A percentile compares a stretch with the other conserved stretches of the same genome.
Conservation (phyloP, 768 basidiomycete species). For the Mycena belliarum region DNA sequence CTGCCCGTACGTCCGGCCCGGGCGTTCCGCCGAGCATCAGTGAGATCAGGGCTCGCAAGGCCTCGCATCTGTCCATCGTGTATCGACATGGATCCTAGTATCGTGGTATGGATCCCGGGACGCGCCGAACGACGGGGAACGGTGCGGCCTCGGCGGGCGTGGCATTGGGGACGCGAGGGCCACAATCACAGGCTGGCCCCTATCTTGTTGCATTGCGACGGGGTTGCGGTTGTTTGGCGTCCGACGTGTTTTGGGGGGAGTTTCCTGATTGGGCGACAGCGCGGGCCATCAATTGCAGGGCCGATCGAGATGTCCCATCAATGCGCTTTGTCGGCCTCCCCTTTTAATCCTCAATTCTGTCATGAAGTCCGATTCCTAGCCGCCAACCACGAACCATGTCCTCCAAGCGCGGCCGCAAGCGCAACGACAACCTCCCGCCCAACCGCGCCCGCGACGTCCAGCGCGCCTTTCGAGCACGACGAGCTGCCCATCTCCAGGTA, state of each 20-base stretch:
- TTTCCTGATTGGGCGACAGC: not conserved
- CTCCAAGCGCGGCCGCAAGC: slow-evolving; percentile 84
- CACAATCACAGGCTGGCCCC: too few relatives aligned
- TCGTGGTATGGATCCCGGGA: too few relatives aligned
- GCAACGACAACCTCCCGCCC: slow-evolving; percentile 78
- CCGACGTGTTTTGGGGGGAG: not conserved
- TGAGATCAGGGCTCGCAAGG: too few relatives aligned
- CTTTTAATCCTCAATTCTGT: slow-evolving; percentile 47
- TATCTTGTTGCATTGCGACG: not conserved
- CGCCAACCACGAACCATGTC: slow-evolving; percentile 62
- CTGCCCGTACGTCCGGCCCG: too few relatives aligned
- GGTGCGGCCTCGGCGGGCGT: too few relatives aligned
- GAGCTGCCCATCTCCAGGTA: slow-evolving; percentile 83
- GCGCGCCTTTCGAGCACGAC: slow-evolving; percentile 83
- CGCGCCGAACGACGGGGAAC: too few relatives aligned
- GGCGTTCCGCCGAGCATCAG: too few relatives aligned
- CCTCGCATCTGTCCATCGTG: too few relatives aligned
- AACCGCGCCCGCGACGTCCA: slow-evolving; percentile 88
- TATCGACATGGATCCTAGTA: too few relatives aligned
- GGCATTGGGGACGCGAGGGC: too few relatives aligned
- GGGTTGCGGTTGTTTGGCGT: too few relatives aligned
- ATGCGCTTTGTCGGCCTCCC: slow-evolving; percentile 24
- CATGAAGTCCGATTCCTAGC: slow-evolving; percentile 21
- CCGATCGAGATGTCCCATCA: slow-evolving; percentile 10
- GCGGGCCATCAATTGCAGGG: slow-evolving; percentile 1